Conservation (phyloP, 1,284 basidiomycete genomes). For the Neolentinus lepideus region DNA sequence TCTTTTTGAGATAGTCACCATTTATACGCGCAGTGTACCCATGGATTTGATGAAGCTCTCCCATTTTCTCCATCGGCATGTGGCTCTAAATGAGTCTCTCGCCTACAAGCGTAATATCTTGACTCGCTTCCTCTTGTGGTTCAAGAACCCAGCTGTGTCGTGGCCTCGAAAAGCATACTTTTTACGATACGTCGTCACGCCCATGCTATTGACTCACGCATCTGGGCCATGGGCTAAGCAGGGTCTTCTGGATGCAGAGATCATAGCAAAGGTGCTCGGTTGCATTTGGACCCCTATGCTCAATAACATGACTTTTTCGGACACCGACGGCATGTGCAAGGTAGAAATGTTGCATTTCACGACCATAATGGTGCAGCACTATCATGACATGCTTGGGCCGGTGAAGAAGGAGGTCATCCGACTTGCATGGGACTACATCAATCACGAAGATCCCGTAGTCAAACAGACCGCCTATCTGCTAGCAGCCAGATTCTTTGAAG, state of each 20-base stretch:
- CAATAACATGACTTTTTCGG: constrained; percentile 47
- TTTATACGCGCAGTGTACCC: constrained; percentile 78
- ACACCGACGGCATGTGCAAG: constrained; percentile 75
- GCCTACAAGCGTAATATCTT: constrained; percentile 80
- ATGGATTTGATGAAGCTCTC: constrained; percentile 81
- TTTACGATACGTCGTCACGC: constrained; percentile 86
- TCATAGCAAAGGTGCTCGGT: constrained; percentile 63
- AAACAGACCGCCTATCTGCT: constrained; percentile 94
- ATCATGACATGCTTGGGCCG: constrained; percentile 61
- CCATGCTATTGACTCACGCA: constrained; percentile 79
- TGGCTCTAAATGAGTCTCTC: constrained; percentile 60
- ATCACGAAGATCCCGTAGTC: constrained; percentile 83
- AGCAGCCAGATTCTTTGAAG: constrained; percentile 91
- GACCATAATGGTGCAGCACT: constrained; percentile 84
- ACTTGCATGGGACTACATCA: constrained; percentile 89
- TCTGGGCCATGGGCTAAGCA: constrained; percentile 41
- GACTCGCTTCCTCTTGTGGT: constrained; percentile 81
- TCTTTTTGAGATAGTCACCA: constrained; percentile 81
- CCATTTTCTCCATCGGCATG: constrained; percentile 85
- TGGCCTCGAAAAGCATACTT: constrained; percentile 84
- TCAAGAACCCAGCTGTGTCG: constrained; percentile 59
- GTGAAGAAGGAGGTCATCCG: constrained; percentile 90
- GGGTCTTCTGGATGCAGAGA: constrained; percentile 63
- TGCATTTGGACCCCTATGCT: constrained; percentile 80
- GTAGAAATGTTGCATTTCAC: constrained; percentile 92